A percentile compares a stretch with the other conserved stretches of the same genome.
These are phyloP conservation scores for Boletus edulis DNA, from an alignment of 768 basidiomycete genomes.

Conservation along the genomic window DNA sequence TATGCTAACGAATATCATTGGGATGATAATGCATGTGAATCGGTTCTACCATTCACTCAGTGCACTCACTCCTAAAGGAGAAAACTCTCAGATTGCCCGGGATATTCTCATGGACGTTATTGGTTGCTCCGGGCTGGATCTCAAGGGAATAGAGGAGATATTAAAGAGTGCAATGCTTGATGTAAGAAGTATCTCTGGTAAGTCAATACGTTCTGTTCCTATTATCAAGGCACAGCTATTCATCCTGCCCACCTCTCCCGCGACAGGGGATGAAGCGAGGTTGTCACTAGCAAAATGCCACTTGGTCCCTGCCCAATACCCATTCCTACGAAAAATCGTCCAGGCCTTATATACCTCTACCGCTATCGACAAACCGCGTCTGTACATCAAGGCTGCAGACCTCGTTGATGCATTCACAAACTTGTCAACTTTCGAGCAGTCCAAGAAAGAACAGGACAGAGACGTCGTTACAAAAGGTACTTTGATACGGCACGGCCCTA, in stretches of 20 bases:
- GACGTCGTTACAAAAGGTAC: slow-evolving; percentile 68
- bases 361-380: slow-evolving; percentile 58
- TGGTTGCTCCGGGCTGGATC: slow-evolving; percentile 61
- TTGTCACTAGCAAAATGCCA: slow-evolving; percentile 58
- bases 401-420: slow-evolving; percentile 61
- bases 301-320: slow-evolving; percentile 47
- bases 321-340: slow-evolving; percentile 42
- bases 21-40: slow-evolving; percentile 54
- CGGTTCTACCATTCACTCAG: slow-evolving; percentile 54
- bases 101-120: slow-evolving; percentile 61
- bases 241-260: not conserved
- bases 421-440: slow-evolving; percentile 36
- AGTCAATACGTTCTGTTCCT: slow-evolving; percentile 12
- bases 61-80: slow-evolving; percentile 52
- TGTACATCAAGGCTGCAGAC: slow-evolving; percentile 72
- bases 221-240: not conserved
- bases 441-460: slow-evolving; percentile 38
- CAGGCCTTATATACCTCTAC: slow-evolving; percentile 45
- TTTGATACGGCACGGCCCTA: slow-evolving; percentile 38
- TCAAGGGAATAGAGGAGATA: slow-evolving; percentile 47
- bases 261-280: slow-evolving; percentile 49
- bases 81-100: slow-evolving; percentile 64
- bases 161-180: slow-evolving; percentile 39
- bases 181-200: slow-evolving; percentile 20
- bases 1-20: slow-evolving; percentile 48